Base-by-base conservation (phyloP, 2,329 filamentous ascomycete species). In the Trichoderma brevicompactum region DNA sequence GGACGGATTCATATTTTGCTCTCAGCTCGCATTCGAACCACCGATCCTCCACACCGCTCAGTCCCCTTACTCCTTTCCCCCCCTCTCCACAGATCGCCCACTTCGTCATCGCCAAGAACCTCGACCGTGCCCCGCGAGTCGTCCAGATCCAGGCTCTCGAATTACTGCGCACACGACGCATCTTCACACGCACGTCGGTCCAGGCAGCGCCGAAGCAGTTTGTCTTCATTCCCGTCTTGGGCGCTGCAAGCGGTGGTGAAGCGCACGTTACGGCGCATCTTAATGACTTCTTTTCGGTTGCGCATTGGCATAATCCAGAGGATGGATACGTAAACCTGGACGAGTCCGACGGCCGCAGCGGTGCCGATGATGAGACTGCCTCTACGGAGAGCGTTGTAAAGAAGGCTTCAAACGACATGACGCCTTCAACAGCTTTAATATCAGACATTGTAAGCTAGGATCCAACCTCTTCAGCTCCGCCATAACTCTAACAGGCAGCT, bases 251-350 rank as follows among this genome's bases (percentile, higher is more conserved):
- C 46, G 81, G 81, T 2, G 81, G 83, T 43, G 73, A 79, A 49
- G 79, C 82, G 3, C 80, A 79, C 56, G 80, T 89, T 56, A 83
- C 81, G 23, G 78, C 77, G 38, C 84, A 92, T 70, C 74, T 89
- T 76, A 96, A 93, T 71, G 92, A 98, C 66, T 87, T 91, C 69
- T 89, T 98, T 70, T 92, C 93, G 74, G 88, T 98, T 65, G 94
- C 92, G 0, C 94, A 98, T 76, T 92, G 89, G 79, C 93, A 98
- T 72, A 85, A 89, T 65, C 82, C 84, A 0, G 82, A 85, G 1
- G 87, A 94, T 74, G 92, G 90, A 0, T 90, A 93, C 68, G 83
- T 88, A 5, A 91, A 95, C 68, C 76, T 94, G 0, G 91, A 96
- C 66, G 89, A 92, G 41, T 68, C 73, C n/a, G 74, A 76, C 28